phyloP scores from a whole-genome alignment of 345 rosid species.

The Jatropha curcas region DNA sequence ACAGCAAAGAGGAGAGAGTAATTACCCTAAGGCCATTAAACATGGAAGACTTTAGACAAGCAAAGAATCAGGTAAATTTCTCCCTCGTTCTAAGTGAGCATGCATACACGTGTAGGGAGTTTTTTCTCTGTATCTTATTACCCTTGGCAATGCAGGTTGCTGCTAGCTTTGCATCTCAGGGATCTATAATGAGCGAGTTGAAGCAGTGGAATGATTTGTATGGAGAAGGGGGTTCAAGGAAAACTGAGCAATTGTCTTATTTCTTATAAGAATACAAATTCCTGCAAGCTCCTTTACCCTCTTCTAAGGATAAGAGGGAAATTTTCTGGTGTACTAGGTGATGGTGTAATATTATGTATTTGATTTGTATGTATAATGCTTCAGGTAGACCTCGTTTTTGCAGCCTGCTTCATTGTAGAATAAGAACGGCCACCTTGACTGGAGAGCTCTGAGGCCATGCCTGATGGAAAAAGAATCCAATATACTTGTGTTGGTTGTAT shows the following conservation, averaged over 20 bases:
- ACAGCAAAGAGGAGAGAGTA: conserved; percentile 47
- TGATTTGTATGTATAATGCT: neutral
- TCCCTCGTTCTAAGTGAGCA: too few relatives aligned
- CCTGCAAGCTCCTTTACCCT: neutral
- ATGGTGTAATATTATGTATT: neutral
- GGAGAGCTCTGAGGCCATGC: neutral
- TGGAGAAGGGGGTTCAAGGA: conserved; percentile 96
- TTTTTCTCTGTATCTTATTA: too few relatives aligned
- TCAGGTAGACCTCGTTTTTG: neutral
- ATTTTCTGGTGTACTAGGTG: neutral
- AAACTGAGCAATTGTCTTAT: conserved; percentile 77
- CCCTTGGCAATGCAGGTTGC: conserved; percentile 57
- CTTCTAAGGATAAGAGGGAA: neutral
- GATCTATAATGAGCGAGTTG: conserved; percentile 72
- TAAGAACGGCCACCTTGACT: neutral
- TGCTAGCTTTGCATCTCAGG: conserved; percentile 82
- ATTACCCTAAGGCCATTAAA: conserved; percentile 70
- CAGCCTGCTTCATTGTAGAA: neutral
- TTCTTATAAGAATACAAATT: conserved; percentile 70
- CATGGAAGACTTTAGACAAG: conserved; percentile 73
- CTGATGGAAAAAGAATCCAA: too few relatives aligned
- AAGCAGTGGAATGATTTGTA: conserved; percentile 88
- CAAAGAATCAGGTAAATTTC: conserved; percentile 68
- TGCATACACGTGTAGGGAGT: too few relatives aligned
- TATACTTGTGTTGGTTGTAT: too few relatives aligned